Evolutionary conservation across 23 red algal species (phyloP).

Genomic region (Gracilaria domingensis): DNA sequence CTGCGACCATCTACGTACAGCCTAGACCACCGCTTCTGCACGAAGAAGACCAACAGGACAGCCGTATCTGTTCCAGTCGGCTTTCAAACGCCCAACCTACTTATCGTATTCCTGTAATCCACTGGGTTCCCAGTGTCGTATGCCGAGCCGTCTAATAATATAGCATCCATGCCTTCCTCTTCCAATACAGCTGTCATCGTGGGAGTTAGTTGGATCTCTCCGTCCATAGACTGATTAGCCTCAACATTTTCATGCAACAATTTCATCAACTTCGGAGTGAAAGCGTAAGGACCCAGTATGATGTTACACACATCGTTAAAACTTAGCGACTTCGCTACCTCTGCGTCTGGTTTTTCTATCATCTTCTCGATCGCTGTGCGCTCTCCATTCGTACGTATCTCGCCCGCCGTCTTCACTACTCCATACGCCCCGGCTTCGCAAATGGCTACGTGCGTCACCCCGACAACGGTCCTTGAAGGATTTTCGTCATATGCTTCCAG

Average conservation of each 20-base stretch:
- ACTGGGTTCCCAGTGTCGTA: constrained; percentile 53
- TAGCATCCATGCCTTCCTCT: constrained; percentile 26
- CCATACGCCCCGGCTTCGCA: constrained; percentile 53
- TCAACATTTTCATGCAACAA: constrained; percentile 1
- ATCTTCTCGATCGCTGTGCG: constrained; percentile 19
- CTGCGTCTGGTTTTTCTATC: constrained; percentile 38
- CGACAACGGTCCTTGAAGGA: constrained; percentile 39
- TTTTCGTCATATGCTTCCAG: constrained; percentile 15
- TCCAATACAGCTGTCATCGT: constrained; percentile 18
- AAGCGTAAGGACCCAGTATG: constrained; percentile 59
- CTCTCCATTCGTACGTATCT: background rate
- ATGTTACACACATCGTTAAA: constrained; percentile 42
- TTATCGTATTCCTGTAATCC: constrained; percentile 27
- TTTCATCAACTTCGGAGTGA: constrained; percentile 43
- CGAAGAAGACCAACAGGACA: too few species aligned
- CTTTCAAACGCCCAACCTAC: background rate
- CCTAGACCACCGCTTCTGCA: too few species aligned
- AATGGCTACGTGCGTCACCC: constrained; percentile 41
- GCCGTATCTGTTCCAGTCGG: too few species aligned
- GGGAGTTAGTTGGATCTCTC: constrained; percentile 62
- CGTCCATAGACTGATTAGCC: background rate
- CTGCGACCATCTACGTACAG: too few species aligned
- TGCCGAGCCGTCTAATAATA: constrained; percentile 20
- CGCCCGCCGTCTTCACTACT: constrained; percentile 32
- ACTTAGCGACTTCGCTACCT: constrained; percentile 12